phyloP scores from a whole-genome alignment of 2,329 filamentous ascomycete genomes.

The Elsinoe perseae region DNA sequence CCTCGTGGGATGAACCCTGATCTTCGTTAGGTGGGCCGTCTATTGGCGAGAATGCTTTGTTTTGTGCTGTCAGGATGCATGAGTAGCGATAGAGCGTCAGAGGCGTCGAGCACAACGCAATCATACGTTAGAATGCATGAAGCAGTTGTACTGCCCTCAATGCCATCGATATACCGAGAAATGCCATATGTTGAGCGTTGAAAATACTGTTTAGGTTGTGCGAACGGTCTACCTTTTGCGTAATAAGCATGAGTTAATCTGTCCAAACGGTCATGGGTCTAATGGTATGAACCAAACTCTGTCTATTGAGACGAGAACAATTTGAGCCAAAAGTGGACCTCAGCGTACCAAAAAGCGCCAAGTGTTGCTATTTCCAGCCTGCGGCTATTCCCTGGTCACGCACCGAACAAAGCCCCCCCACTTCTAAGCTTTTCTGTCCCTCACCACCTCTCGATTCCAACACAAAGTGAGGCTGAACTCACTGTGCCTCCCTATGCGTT shows the following conservation, averaged over 20 bases:
- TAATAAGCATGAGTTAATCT: slow-evolving; percentile 6
- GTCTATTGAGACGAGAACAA: not conserved
- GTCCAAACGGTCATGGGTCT: not conserved
- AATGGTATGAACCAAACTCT: not conserved
- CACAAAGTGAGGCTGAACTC: slow-evolving; percentile 12
- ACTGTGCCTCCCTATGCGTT: slow-evolving; percentile 1
- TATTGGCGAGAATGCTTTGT: not conserved
- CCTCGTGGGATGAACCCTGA: slow-evolving; percentile 4
- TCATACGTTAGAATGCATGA: not conserved
- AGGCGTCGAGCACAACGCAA: not conserved
- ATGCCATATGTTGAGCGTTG: not conserved
- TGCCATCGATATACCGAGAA: not conserved
- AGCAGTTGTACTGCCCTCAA: not conserved
- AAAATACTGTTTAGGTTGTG: not conserved
- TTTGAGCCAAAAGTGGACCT: not conserved
- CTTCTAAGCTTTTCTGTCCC: not conserved
- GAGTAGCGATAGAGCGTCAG: slow-evolving; percentile 9
- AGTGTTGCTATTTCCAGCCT: slow-evolving; percentile 10
- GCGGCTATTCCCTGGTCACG: slow-evolving; percentile 2
- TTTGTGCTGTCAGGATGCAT: not conserved
- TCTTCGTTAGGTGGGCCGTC: not conserved
- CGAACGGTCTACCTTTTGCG: slow-evolving; percentile 10
- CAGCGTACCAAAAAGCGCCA: not conserved
- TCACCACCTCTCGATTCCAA: slow-evolving; percentile 5
- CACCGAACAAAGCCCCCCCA: not conserved